Evolutionary conservation across 805 yeast genomes (phyloP), one percentile per base, ranked within the genome.

Genomic region (Schizosaccharomyces octosporus): DNA sequence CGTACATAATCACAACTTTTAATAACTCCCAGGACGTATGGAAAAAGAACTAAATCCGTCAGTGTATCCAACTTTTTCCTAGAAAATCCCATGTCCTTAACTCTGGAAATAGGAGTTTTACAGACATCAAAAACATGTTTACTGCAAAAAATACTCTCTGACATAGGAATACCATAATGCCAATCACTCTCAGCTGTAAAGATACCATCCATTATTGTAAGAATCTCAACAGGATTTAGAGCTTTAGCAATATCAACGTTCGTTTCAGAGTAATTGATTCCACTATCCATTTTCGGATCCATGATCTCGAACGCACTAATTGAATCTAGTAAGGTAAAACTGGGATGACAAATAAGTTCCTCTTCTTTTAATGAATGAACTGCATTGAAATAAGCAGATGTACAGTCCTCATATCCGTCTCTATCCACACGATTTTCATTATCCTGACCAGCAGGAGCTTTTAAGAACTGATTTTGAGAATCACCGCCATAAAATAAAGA

Each of bases 281-380:
- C 60, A 31, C 48, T 57, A 36, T 57, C 60, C 60, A 57, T 57
- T 36, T 57, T 57, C 5, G 39, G 42, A 17, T 57, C 60, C 43
- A 36, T 41, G 3, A 57, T 57, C 27, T 57, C 60, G 5, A 57
- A 39, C 7, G 60, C 60, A 21, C 60, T 41, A 17, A 57, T 57
- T 5, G 60, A 57, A 57, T 57, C 60, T 31, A 41, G 17, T 41
- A 57, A 57, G 27, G 43, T 36, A 36, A 57, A 57, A n/a, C 21
- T 21, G 1, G 60, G 42, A 41, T 57, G 13, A 9, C 19, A 36
- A 17, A 57, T 24, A 32, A 57, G 60, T 17, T 57, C 24, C 11
- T 41, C 60, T 24, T 39, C 42, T 19, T 57, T 29, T 17, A 57
- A 42, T 2, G 60, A 9, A 9, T 21, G n/a, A 21, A 29, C 36